Percentiles rank a stretch among this genome's conserved stretches.
Evolutionary conservation across 306 rosid genomes (phyloP).

Genomic region (Begonia fuchsioides): DNA sequence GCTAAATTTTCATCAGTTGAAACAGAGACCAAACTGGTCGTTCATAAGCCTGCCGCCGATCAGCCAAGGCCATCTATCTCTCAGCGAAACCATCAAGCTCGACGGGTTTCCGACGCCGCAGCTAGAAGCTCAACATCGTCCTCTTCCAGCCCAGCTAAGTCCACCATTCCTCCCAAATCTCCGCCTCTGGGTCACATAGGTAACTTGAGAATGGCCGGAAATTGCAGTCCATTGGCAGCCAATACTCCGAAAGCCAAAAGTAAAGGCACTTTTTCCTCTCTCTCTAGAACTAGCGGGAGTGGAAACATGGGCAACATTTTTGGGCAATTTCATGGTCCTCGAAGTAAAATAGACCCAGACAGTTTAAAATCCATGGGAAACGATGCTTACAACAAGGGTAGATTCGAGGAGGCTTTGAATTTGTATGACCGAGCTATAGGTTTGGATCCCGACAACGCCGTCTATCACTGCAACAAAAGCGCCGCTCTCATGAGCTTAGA

Average conservation of each 20-base stretch:
- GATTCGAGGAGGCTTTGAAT: constrained; percentile 54
- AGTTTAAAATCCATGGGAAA: constrained; percentile 70
- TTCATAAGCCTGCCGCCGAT: not conserved
- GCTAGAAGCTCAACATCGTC: constrained; percentile 53
- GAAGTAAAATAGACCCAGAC: constrained; percentile 50
- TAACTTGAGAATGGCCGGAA: constrained; percentile 33
- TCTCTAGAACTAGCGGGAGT: constrained; percentile 10
- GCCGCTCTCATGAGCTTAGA: constrained; percentile 71
- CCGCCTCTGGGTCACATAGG: constrained; percentile 18
- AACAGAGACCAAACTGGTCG: not conserved
- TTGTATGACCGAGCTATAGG: constrained; percentile 63
- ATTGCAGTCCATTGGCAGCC: constrained; percentile 19
- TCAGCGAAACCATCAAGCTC: constrained; percentile 16
- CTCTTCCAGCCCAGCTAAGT: constrained; percentile 1
- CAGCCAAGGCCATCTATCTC: constrained; percentile 9
- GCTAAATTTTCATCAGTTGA: not conserved
- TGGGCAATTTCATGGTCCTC: constrained; percentile 20
- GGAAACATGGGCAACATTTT: constrained; percentile 59
- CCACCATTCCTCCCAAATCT: too few species aligned
- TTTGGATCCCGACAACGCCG: constrained; percentile 55
- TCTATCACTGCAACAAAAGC: constrained; percentile 61
- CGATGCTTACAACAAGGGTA: constrained; percentile 58
- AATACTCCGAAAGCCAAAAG: constrained; percentile 28
- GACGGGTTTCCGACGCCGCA: constrained; percentile 41
- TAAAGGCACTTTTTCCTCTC: constrained; percentile 11